These are phyloP conservation scores for Fomitopsis schrenkii DNA, from an alignment of 1,284 basidiomycete species.

Conservation along the genomic window DNA sequence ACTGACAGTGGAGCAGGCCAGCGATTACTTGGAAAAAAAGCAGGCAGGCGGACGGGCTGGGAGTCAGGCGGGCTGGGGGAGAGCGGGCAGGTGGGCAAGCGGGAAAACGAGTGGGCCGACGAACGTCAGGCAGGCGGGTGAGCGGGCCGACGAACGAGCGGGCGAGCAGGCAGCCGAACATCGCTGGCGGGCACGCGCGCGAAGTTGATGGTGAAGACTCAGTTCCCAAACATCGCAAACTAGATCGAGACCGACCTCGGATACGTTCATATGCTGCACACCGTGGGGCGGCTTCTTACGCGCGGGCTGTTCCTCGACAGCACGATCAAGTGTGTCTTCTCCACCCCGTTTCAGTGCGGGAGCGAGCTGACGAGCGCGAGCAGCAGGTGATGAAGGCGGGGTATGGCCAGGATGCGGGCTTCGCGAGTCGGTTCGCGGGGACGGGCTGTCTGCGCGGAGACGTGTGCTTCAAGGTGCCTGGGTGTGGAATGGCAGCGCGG, in stretches of 20 bases:
- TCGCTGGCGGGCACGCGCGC: constrained; percentile 52
- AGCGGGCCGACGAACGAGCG: too few species aligned
- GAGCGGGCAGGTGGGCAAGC: too few species aligned
- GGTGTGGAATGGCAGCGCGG: constrained; percentile 81
- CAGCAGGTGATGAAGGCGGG: constrained; percentile 82
- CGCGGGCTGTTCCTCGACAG: constrained; percentile 87
- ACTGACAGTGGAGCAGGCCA: too few species aligned
- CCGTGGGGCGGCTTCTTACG: constrained; percentile 78
- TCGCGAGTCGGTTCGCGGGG: constrained; percentile 61
- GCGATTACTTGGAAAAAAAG: too few species aligned
- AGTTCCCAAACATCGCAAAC: constrained; percentile 89
- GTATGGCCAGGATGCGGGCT: constrained; percentile 85
- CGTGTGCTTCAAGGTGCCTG: constrained; percentile 80
- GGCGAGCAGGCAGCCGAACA: too few species aligned
- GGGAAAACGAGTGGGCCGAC: too few species aligned
- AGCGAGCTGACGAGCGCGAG: neutral
- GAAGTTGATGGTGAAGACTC: constrained; percentile 89
- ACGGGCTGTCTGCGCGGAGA: constrained; percentile 52
- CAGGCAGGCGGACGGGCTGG: too few species aligned
- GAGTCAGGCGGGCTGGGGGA: too few species aligned
- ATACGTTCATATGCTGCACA: constrained; percentile 82
- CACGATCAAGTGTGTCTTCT: constrained; percentile 61
- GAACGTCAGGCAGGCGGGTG: too few species aligned
- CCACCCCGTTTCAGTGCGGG: neutral
- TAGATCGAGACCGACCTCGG: constrained; percentile 88